These are phyloP conservation scores for Penicillium sclerotiorum DNA, from an alignment of 2,329 filamentous ascomycete genomes.

Conservation along the genomic window DNA sequence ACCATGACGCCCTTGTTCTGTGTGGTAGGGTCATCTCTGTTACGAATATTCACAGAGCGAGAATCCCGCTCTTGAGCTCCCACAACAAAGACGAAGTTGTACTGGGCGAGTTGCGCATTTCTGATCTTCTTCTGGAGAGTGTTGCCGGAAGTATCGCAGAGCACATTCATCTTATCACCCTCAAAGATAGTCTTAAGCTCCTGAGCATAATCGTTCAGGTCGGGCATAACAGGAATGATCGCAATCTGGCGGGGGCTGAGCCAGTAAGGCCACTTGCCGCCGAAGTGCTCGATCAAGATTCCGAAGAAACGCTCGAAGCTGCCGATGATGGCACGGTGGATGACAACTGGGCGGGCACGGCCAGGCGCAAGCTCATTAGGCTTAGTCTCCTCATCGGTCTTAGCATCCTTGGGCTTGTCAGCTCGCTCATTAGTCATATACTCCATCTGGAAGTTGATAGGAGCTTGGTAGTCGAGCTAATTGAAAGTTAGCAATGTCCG, in stretches of 20 bases:
- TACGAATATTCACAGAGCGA: conserved; percentile 64
- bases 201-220: conserved; percentile 51
- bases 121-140: conserved; percentile 57
- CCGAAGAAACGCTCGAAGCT: conserved; percentile 56
- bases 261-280: conserved; percentile 58
- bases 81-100: conserved; percentile 61
- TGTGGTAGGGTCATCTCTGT: conserved; percentile 63
- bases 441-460: conserved; percentile 82
- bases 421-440: conserved; percentile 72
- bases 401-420: conserved; percentile 25
- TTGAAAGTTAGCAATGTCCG: not conserved
- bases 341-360: conserved; percentile 54
- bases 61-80: conserved; percentile 64
- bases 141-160: conserved; percentile 53
- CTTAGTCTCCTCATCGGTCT: conserved; percentile 42
- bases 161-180: conserved; percentile 50
- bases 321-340: conserved; percentile 55
- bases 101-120: conserved; percentile 51
- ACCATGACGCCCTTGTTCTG: conserved; percentile 65
- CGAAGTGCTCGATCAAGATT: conserved; percentile 55
- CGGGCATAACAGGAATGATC: conserved; percentile 55
- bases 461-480: conserved; percentile 87
- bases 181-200: conserved; percentile 50
- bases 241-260: conserved; percentile 54
- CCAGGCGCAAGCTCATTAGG: conserved; percentile 40